Base-by-base conservation (phyloP, 2,329 filamentous ascomycete genomes). In the Kalmusia sp. region DNA sequence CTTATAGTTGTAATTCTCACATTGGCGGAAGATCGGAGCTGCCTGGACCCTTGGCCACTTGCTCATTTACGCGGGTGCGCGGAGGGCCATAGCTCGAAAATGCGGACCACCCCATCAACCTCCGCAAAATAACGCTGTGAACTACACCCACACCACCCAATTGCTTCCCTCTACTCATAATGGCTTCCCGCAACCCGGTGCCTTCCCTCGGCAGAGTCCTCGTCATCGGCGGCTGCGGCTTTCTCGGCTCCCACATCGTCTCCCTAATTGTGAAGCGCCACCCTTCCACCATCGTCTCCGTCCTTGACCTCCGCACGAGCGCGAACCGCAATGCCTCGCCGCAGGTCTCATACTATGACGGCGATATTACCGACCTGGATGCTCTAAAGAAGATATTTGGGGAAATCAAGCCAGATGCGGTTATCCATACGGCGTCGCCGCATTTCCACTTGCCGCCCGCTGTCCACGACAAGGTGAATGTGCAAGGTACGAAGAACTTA, bases 351-450 rank as follows among this genome's bases (percentile, higher is more conserved):
- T 83, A 83, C 67, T 73, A 81, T 59, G 76, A 78, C 54, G 78
- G 74, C 62, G 80, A 83, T 60, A 77, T 83, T 57, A 82, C 80
- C 50, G 74, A 80, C 52, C 63, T 69, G 22, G 71, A 73, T 3
- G 68, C 72, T 22, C 74, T 81, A 63, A 65, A 72, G 51, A 49
- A 64, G 25, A 62, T 82, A 19, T 77, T 83, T 54, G 53, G 61
- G 14, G 68, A 77, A 56, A 60, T 80, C 52, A 76, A 73, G 56
- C 78, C 79, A 12, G 75, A 78, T 44, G 76, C 77, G 14, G 74
- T 82, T 45, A 78, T 82, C 54, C 80, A 82, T 68, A 82, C 80
- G 12, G 80, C 80, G 46, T 79, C 72, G 56, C 79, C 79, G 9
- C 71, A 77, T 54, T 72, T 73, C 64, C 70, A 72, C 49, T 62